Evolutionary conservation across 2,329 filamentous ascomycete species (phyloP), one percentile per base, ranked within the genome.

Genomic region (Fusarium neocosmosporiellum): DNA sequence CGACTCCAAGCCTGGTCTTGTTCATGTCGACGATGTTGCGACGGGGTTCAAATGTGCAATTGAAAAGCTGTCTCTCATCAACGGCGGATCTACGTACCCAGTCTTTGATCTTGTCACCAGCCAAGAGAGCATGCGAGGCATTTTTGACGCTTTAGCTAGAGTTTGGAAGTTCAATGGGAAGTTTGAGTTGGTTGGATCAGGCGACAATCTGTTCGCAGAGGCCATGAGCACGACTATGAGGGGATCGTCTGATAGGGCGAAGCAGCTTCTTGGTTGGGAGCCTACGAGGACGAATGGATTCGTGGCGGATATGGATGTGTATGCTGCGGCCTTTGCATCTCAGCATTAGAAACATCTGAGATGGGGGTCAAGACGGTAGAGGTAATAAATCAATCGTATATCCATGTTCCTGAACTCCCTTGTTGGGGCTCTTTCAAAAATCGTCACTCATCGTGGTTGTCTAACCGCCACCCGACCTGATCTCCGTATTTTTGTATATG

Each of bases 1-100:
- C 13, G 14, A 33, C 5, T 18, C 57, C 16, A 59, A 46, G 6
- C 57, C 57, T 2, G 57, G 37, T n/a, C 41, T 59, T 7, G n/a
- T 59, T 34, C 57, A 59, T 16, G 57, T 59, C 9, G 57, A 59
- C 9, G 57, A 59, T 46, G 57, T 59, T n/a, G 57, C 57, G 2
- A n/a, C 57, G 6, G 57, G 57, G 6, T 59, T 59, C 29, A 46
- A 59, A 41, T 34, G 57, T 2, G 57, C 57, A 3, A 59, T 59
- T 2, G 57, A 59, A 9, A 59, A 33, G 9, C 2, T 59, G 7
- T 46, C 57, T 34, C 57, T 59, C 10, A 33, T 59, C 29, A 59
- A 34, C n/a, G 39, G 39, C n/a, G 39, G 57, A 1, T 59, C 57
- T 22, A 46, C 39, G 3, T 59, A 46, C 16, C 57, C 57, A 27